Conservation (phyloP, 2,329 filamentous ascomycete species). For the Fusarium nurragi region DNA sequence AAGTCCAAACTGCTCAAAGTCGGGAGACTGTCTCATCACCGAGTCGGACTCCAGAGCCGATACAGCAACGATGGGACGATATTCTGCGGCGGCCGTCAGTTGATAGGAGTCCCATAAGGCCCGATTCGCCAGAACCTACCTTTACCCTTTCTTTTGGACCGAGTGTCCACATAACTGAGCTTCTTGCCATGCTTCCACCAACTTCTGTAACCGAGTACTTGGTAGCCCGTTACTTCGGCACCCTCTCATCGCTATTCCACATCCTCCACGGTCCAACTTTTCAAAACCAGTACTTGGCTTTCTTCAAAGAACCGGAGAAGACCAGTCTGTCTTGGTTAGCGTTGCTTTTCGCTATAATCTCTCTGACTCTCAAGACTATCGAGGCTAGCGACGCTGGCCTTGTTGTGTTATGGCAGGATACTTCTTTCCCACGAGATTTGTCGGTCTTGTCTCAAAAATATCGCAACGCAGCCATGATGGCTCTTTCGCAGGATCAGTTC, state of each 20-base stretch:
- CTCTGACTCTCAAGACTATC: neutral
- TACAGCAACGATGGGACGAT: constrained; percentile 15
- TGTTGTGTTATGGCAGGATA: neutral
- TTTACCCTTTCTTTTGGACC: neutral
- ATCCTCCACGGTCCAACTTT: constrained; percentile 10
- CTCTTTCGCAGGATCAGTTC: constrained; percentile 3
- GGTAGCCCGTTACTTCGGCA: constrained; percentile 3
- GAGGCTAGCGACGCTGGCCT: neutral
- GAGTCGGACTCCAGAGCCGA: neutral
- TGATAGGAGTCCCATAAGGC: neutral
- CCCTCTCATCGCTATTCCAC: neutral
- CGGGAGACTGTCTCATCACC: neutral
- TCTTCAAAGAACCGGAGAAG: accelerated
- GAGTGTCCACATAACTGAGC: neutral
- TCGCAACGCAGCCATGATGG: constrained; percentile 5
- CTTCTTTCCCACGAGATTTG: neutral
- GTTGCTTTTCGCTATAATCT: neutral
- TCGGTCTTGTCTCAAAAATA: neutral
- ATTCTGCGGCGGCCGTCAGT: neutral
- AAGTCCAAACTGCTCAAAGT: neutral
- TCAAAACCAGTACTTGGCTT: neutral
- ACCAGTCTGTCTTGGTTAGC: constrained; percentile 2
- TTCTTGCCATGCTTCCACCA: neutral
- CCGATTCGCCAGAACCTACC: neutral
- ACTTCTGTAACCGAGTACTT: constrained; percentile 6